Evolutionary conservation across 352 stramenopile genomes (phyloP).

Genomic region (Peronospora destructor): DNA sequence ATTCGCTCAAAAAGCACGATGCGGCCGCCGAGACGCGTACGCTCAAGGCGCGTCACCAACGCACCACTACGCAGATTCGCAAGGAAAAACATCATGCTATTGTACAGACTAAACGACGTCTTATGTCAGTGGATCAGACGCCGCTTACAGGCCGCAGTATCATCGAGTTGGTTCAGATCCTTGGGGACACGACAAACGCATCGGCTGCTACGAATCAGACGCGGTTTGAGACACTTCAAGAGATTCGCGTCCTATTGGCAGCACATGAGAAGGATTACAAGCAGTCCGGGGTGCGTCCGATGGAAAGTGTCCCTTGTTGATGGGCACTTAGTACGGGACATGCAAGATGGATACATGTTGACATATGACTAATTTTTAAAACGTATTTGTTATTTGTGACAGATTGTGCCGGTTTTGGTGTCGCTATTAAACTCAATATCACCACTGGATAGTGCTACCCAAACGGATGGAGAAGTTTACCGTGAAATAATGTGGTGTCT

Average conservation of each 20-base stretch:
- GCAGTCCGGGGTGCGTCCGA: conserved; percentile 49
- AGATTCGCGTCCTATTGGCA: conserved; percentile 57
- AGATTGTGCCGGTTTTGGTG: conserved; percentile 73
- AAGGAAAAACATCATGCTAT: conserved; percentile 64
- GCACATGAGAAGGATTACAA: conserved; percentile 62
- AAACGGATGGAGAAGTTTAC: conserved; percentile 61
- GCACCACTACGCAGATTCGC: conserved; percentile 57
- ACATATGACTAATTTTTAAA: conserved; percentile 10
- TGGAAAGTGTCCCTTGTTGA: not conserved
- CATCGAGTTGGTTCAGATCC: conserved; percentile 39
- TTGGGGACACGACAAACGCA: conserved; percentile 35
- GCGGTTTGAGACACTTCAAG: conserved; percentile 61
- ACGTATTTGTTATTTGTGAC: conserved; percentile 5
- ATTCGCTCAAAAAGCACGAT: conserved; percentile 79
- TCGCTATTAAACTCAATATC: conserved; percentile 58
- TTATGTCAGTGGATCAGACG: conserved; percentile 45
- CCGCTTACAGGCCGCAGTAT: conserved; percentile 49
- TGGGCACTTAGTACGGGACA: conserved; percentile 4
- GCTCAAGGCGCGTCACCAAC: conserved; percentile 54
- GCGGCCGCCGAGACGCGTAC: conserved; percentile 46
- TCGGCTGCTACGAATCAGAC: conserved; percentile 42
- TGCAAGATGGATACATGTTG: not conserved
- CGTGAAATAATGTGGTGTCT: conserved; percentile 79
- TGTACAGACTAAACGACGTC: conserved; percentile 61
- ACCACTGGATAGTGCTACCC: conserved; percentile 53